These are phyloP conservation scores for Schizosaccharomyces octosporus DNA, from an alignment of 805 yeast genomes.

Conservation along the genomic window DNA sequence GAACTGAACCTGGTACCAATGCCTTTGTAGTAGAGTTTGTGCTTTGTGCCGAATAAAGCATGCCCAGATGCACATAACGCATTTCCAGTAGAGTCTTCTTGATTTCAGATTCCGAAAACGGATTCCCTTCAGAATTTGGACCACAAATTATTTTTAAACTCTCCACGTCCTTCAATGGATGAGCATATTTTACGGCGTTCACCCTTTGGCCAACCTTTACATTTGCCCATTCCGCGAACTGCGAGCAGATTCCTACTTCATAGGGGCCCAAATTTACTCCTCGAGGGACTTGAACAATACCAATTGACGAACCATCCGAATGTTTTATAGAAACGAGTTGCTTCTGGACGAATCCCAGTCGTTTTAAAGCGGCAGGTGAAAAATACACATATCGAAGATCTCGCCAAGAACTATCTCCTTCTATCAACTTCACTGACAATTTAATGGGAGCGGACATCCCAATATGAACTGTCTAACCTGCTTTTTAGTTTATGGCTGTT, in stretches of 20 bases:
- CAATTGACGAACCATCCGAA: neutral
- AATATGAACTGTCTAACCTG: neutral
- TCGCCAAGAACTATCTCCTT: neutral
- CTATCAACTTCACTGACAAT: neutral
- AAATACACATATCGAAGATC: neutral
- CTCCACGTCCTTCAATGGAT: neutral
- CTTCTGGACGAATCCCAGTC: neutral
- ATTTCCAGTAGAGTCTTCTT: neutral
- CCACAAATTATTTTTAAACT: neutral
- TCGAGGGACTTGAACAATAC: neutral
- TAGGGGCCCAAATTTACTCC: neutral
- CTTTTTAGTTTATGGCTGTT: neutral
- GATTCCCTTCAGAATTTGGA: no score
- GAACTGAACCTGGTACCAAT: no score
- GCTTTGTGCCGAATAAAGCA: neutral
- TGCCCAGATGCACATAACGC: neutral
- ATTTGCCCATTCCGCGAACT: neutral
- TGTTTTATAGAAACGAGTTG: neutral
- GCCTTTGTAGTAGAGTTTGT: neutral
- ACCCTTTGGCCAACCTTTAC: neutral
- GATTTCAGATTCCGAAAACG: neutral
- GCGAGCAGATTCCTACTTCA: neutral
- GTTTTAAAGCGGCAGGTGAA: neutral
- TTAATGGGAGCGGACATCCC: neutral
- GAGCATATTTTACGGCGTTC: neutral